phyloP scores from a whole-genome alignment of 768 basidiomycete genomes.

The Termitomyces sp. region DNA sequence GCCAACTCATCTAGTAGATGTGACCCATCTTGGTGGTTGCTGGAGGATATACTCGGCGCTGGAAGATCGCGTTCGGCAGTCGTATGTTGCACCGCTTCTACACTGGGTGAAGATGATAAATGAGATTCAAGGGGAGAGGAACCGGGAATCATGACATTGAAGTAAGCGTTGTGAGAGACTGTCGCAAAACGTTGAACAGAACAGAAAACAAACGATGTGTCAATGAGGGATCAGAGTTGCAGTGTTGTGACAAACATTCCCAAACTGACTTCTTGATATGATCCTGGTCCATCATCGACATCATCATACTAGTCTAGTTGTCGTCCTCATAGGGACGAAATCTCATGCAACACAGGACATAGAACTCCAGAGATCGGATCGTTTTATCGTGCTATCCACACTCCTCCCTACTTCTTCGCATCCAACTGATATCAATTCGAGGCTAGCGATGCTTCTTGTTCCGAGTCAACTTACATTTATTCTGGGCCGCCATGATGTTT shows the following conservation, averaged over 20 bases:
- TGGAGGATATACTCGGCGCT: background rate
- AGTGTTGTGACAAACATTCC: background rate
- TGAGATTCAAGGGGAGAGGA: constrained; percentile 2
- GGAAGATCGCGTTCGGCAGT: background rate
- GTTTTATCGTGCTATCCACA: no score
- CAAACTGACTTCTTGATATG: background rate
- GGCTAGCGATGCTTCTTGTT: no score
- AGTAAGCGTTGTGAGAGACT: constrained; percentile 2
- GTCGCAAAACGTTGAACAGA: background rate
- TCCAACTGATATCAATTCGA: no score
- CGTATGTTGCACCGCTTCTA: constrained; percentile 2
- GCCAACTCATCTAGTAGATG: constrained; percentile 7
- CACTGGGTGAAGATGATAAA: background rate
- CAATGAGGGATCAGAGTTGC: background rate
- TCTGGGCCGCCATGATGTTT: no score
- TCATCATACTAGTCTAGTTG: no score
- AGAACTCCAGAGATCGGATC: no score
- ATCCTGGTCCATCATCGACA: background rate
- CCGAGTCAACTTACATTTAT: no score
- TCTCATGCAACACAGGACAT: no score
- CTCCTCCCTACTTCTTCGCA: no score
- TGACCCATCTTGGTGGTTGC: background rate
- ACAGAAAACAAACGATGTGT: constrained; percentile 3
- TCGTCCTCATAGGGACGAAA: no score
- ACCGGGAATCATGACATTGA: constrained; percentile 24